Percentiles rank a stretch among this genome's conserved stretches.
phyloP scores from a whole-genome alignment of 768 basidiomycete genomes.

The Phlegmacium glaucopus region DNA sequence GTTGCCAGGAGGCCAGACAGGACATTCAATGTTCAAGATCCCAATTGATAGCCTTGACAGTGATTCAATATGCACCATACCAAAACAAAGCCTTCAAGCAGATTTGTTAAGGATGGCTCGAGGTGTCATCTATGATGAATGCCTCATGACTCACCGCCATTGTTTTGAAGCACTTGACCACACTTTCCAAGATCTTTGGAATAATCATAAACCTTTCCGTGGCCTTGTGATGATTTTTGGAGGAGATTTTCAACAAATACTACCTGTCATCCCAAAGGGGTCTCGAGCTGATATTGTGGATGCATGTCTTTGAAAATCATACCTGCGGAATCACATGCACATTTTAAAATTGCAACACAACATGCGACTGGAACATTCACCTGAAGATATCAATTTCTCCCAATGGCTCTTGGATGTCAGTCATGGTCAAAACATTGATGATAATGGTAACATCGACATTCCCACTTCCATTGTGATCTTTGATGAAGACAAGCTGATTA shows the following conservation, averaged over 20 bases:
- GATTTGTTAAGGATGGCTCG: no score
- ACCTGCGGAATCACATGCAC: constrained; percentile 30
- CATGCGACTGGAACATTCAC: constrained; percentile 32
- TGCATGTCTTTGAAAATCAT: constrained; percentile 28
- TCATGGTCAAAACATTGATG: constrained; percentile 23
- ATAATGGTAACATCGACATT: no score
- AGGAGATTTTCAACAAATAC: constrained; percentile 44
- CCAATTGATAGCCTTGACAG: constrained; percentile 35
- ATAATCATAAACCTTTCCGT: constrained; percentile 29
- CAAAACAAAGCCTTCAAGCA: no score
- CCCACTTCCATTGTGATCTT: no score
- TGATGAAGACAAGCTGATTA: no score
- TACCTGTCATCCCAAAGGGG: constrained; percentile 40
- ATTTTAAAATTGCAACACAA: constrained; percentile 31
- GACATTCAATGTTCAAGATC: constrained; percentile 44
- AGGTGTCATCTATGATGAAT: no score
- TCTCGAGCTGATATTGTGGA: constrained; percentile 33
- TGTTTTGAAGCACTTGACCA: constrained; percentile 38
- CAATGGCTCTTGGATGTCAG: constrained; percentile 35
- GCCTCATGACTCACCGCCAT: no score
- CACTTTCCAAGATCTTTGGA: constrained; percentile 27
- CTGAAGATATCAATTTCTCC: constrained; percentile 27
- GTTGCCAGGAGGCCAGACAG: constrained; percentile 17
- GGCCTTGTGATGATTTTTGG: constrained; percentile 38
- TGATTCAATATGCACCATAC: no score